phyloP scores from a whole-genome alignment of 2,329 filamentous ascomycete genomes.

The Nothophoma quercina region DNA sequence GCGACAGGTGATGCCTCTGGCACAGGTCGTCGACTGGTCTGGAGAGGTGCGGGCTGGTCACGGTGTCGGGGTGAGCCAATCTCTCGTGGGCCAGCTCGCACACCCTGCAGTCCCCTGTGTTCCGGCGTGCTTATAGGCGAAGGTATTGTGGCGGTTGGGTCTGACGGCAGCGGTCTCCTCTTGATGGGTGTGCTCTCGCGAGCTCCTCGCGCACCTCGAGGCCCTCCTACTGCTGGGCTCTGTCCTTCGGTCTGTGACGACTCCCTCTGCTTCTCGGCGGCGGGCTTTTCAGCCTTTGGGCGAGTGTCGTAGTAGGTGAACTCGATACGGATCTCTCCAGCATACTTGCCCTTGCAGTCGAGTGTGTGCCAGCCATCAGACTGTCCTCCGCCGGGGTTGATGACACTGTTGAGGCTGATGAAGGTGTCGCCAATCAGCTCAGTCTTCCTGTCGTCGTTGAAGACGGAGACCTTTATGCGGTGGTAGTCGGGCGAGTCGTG shows the following conservation, averaged over 20 bases:
- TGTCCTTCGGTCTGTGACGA: conserved; percentile 43
- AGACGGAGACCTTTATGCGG: conserved; percentile 92
- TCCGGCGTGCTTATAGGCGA: conserved; percentile 42
- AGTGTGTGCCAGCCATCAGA: conserved; percentile 91
- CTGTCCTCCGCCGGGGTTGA: conserved; percentile 88
- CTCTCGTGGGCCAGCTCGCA: conserved; percentile 44
- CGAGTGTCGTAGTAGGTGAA: conserved; percentile 94
- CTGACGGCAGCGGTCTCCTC: conserved; percentile 81
- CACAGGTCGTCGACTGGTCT: conserved; percentile 38
- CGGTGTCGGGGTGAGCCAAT: conserved; percentile 45
- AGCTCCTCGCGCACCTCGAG: conserved; percentile 24
- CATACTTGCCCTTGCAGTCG: conserved; percentile 91
- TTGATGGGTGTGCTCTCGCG: conserved; percentile 73
- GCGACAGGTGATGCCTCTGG: conserved; percentile 36
- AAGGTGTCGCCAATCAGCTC: conserved; percentile 95
- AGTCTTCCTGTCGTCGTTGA: conserved; percentile 98
- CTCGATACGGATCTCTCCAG: conserved; percentile 92
- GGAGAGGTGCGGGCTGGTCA: conserved; percentile 28
- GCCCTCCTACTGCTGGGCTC: conserved; percentile 53
- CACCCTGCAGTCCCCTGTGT: conserved; percentile 37
- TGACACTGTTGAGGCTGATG: conserved; percentile 81
- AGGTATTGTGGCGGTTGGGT: conserved; percentile 67
- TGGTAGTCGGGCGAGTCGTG: conserved; percentile 97
- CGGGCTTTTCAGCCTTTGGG: conserved; percentile 77
- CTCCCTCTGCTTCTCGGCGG: conserved; percentile 61